Percentiles rank a stretch among this genome's conserved stretches.
phyloP scores from a whole-genome alignment of 2,329 filamentous ascomycete species.

The Beauveria sp. region DNA sequence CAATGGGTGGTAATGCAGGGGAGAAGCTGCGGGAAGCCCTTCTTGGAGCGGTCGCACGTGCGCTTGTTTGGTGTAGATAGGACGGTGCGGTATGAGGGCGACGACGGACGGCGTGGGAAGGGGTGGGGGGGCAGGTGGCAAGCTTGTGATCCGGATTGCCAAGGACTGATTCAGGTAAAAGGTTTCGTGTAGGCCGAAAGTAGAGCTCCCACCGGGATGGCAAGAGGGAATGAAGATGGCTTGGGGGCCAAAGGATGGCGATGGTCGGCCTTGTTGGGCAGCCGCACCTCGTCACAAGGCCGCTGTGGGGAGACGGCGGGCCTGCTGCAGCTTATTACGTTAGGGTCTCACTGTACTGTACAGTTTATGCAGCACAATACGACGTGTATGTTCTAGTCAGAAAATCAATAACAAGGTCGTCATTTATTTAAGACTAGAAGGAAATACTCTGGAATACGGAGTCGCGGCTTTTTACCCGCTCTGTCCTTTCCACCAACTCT shows the following conservation, averaged over 20 bases:
- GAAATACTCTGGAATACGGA: neutral
- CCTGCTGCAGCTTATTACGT: neutral
- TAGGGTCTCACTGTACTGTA: neutral
- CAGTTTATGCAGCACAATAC: neutral
- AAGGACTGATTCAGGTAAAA: too few relatives aligned
- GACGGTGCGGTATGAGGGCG: too few relatives aligned
- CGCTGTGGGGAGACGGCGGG: neutral
- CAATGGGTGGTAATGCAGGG: neutral
- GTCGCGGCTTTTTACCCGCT: neutral
- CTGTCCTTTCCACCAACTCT: too few relatives aligned
- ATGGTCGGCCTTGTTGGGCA: neutral
- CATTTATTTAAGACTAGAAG: too few relatives aligned
- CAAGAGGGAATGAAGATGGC: neutral
- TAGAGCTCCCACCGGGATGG: neutral
- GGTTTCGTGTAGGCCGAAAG: too few relatives aligned
- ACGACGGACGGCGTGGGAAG: too few relatives aligned
- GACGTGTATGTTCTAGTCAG: neutral
- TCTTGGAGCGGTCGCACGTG: neutral
- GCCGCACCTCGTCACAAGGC: conserved; percentile 5
- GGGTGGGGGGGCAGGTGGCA: too few relatives aligned
- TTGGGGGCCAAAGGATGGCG: neutral
- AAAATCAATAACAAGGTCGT: too few relatives aligned
- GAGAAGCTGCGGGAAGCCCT: neutral
- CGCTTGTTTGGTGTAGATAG: neutral
- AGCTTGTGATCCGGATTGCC: too few relatives aligned